These are phyloP conservation scores for Pleurotus salmoneostramineus DNA, from an alignment of 768 basidiomycete species.

Conservation along the genomic window DNA sequence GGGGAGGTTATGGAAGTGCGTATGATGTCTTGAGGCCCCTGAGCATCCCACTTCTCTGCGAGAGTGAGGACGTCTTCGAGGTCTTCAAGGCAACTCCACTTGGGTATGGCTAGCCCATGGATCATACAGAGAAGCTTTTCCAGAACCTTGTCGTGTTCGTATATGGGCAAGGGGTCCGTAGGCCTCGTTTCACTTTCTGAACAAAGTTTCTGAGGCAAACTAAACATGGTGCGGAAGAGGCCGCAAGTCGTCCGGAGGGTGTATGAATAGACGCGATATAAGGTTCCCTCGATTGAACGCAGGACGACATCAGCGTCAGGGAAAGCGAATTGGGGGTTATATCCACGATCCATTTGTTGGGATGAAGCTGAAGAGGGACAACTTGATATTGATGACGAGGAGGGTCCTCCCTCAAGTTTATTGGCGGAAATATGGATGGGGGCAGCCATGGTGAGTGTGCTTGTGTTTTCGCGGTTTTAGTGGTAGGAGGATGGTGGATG, in stretches of 20 bases:
- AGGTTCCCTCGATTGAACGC: conserved; percentile 33
- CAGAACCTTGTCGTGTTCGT: conserved; percentile 41
- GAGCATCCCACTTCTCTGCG: conserved; percentile 72
- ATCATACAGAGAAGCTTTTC: conserved; percentile 55
- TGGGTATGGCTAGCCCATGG: conserved; percentile 47
- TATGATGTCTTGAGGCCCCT: conserved; percentile 52
- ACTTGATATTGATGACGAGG: neutral
- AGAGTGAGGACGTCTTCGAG: conserved; percentile 53
- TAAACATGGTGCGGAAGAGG: conserved; percentile 57
- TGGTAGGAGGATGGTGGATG: neutral
- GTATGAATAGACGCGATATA: conserved; percentile 39
- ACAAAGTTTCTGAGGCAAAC: conserved; percentile 15
- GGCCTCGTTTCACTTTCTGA: conserved; percentile 3
- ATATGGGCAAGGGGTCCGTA: conserved; percentile 27
- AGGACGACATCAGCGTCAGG: conserved; percentile 38
- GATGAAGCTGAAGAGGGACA: neutral
- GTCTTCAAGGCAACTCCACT: conserved; percentile 44
- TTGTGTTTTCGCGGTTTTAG: too few species aligned
- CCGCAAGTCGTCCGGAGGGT: conserved; percentile 35
- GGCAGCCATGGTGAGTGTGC: neutral
- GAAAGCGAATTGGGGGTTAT: conserved; percentile 33
- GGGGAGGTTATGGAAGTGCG: conserved; percentile 48
- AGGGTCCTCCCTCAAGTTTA: neutral
- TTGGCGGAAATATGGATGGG: neutral
- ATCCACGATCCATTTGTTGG: conserved; percentile 4